A percentile compares a stretch with the other conserved stretches of the same genome.
These are phyloP conservation scores for Ambrosiella beaveri DNA, from an alignment of 2,329 filamentous ascomycete genomes.

Conservation along the genomic window DNA sequence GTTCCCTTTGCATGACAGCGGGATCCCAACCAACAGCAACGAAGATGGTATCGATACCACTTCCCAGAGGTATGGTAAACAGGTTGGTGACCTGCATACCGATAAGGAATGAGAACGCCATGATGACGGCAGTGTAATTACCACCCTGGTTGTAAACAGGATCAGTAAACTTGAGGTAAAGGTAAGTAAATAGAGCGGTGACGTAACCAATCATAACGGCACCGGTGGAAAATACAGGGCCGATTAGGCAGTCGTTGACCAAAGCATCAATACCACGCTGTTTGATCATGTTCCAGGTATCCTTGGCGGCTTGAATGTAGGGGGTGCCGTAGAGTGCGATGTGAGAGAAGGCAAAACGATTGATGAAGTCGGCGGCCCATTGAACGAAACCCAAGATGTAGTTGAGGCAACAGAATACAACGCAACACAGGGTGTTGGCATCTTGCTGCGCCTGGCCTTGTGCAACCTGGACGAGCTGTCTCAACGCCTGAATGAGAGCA, in stretches of 20 bases:
- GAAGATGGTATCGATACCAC: slow-evolving; percentile 84
- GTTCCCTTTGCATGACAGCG: slow-evolving; percentile 60
- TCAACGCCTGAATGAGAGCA: slow-evolving; percentile 69
- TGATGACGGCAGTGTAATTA: slow-evolving; percentile 56
- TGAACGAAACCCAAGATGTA: slow-evolving; percentile 64
- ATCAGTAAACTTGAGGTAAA: slow-evolving; percentile 73
- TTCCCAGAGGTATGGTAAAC: slow-evolving; percentile 74
- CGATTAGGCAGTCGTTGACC: slow-evolving; percentile 73
- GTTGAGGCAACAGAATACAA: slow-evolving; percentile 57
- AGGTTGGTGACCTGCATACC: slow-evolving; percentile 79
- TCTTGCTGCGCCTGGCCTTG: slow-evolving; percentile 40
- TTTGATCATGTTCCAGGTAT: slow-evolving; percentile 83
- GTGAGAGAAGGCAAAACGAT: slow-evolving; percentile 82
- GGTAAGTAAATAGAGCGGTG: slow-evolving; percentile 63
- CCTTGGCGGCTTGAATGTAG: slow-evolving; percentile 74
- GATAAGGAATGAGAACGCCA: slow-evolving; percentile 77
- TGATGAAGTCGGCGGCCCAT: slow-evolving; percentile 78
- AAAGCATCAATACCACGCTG: slow-evolving; percentile 81
- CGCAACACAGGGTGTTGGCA: slow-evolving; percentile 49
- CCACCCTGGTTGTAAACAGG: slow-evolving; percentile 56
- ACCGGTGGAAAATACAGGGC: slow-evolving; percentile 58
- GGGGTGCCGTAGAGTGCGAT: slow-evolving; percentile 85
- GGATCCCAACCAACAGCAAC: slow-evolving; percentile 57
- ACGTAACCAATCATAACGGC: slow-evolving; percentile 70
- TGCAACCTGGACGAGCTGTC: slow-evolving; percentile 68